phyloP scores from a whole-genome alignment of 331 rosid species.

The Stylosanthes scabra region DNA sequence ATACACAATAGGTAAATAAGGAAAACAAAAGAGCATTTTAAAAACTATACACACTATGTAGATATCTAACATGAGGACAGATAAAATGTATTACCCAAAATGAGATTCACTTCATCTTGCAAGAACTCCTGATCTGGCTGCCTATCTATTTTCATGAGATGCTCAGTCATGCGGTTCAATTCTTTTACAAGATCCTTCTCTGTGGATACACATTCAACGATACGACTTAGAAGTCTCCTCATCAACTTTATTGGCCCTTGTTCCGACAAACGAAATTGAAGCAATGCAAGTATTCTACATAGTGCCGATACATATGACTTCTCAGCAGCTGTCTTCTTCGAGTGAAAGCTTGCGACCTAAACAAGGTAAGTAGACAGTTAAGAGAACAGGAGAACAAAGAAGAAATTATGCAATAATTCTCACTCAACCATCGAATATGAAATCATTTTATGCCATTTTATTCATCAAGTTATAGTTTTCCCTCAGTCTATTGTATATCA shows the following conservation, averaged over 20 bases:
- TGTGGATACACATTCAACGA: slow-evolving; percentile 57
- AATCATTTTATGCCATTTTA: background rate
- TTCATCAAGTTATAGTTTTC: slow-evolving; percentile 9
- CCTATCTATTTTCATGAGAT: slow-evolving; percentile 55
- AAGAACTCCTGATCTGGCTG: slow-evolving; percentile 63
- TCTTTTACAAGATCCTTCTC: slow-evolving; percentile 88
- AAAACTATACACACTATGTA: background rate
- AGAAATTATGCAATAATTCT: slow-evolving; percentile 5
- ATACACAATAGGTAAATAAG: too few species aligned
- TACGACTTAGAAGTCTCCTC: slow-evolving; percentile 62
- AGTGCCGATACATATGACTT: slow-evolving; percentile 77
- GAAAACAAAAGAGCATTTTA: background rate
- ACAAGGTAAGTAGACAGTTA: slow-evolving; percentile 27
- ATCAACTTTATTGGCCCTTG: slow-evolving; percentile 71
- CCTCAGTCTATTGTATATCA: slow-evolving; percentile 18
- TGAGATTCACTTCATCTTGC: slow-evolving; percentile 67
- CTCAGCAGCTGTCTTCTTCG: slow-evolving; percentile 83
- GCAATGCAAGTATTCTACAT: slow-evolving; percentile 68
- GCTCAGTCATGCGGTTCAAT: slow-evolving; percentile 72
- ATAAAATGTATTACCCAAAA: slow-evolving; percentile 62
- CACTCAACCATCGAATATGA: slow-evolving; percentile 9
- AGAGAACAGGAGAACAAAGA: slow-evolving; percentile 24
- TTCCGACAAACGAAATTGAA: slow-evolving; percentile 74
- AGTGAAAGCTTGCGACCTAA: slow-evolving; percentile 70
- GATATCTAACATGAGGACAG: background rate